These are phyloP conservation scores for Dryas octopetala DNA, from an alignment of 306 rosid genomes.

Conservation along the genomic window DNA sequence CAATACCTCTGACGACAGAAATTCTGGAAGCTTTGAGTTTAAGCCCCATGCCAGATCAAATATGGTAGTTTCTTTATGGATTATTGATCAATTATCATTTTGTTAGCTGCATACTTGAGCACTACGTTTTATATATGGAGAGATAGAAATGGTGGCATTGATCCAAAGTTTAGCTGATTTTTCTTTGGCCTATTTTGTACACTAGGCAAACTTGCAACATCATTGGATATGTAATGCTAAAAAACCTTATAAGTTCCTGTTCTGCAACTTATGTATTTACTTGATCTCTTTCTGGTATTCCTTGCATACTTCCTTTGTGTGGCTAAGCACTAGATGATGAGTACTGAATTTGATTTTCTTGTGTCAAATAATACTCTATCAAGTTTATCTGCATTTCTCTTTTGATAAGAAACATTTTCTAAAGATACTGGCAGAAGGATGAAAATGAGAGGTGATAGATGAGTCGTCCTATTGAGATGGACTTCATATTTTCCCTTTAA, in stretches of 20 bases:
- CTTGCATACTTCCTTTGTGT: slow-evolving; percentile 13
- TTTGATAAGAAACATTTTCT: not conserved
- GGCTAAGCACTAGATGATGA: slow-evolving; percentile 7
- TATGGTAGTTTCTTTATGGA: slow-evolving; percentile 55
- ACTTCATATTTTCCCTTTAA: not conserved
- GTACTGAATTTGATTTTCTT: slow-evolving; percentile 16
- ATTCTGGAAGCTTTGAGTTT: slow-evolving; percentile 73
- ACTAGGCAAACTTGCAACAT: slow-evolving; percentile 14
- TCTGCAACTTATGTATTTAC: not conserved
- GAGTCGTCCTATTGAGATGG: not conserved
- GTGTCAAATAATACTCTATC: slow-evolving; percentile 14
- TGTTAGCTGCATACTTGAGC: not conserved
- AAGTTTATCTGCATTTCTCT: not conserved
- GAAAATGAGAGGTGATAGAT: not conserved
- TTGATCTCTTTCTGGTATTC: not conserved
- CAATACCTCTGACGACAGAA: slow-evolving; percentile 45
- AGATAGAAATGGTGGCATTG: not conserved
- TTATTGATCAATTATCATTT: slow-evolving; percentile 28
- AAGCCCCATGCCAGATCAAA: slow-evolving; percentile 53
- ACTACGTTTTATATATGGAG: not conserved
- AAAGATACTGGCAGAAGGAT: not conserved
- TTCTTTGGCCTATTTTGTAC: slow-evolving; percentile 15
- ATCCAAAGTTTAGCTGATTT: not conserved
- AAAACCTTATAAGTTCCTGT: not conserved
- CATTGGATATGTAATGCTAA: slow-evolving; percentile 14